These are phyloP conservation scores for Peronospora farinosa DNA, from an alignment of 352 stramenopile genomes.

Conservation along the genomic window DNA sequence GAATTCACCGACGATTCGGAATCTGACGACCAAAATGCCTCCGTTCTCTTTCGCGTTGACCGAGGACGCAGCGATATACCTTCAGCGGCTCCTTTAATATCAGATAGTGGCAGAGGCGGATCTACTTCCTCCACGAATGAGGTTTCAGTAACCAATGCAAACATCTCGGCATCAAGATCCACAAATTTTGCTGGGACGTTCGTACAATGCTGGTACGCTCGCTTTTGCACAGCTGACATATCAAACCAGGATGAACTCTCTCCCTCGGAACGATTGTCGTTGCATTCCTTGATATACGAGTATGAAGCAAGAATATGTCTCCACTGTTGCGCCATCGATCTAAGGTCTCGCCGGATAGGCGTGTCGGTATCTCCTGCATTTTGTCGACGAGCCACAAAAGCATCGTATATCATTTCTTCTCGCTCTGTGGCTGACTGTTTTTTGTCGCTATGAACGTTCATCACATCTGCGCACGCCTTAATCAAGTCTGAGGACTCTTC, in stretches of 20 bases:
- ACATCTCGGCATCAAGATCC: conserved; percentile 35
- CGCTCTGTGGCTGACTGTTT: conserved; percentile 24
- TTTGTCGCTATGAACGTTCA: conserved; percentile 23
- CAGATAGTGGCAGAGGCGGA: conserved; percentile 14
- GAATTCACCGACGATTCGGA: conserved; percentile 25
- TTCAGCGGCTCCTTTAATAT: conserved; percentile 9
- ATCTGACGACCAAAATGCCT: conserved; percentile 32
- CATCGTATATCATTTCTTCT: conserved; percentile 32
- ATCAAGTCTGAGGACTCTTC: conserved; percentile 36
- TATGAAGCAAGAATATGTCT: conserved; percentile 36
- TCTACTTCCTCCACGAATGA: conserved; percentile 25
- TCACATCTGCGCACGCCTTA: conserved; percentile 34
- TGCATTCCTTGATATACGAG: conserved; percentile 36
- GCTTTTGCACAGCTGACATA: conserved; percentile 28
- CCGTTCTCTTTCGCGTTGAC: conserved; percentile 23
- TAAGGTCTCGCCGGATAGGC: conserved; percentile 22
- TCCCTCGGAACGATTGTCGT: conserved; percentile 24
- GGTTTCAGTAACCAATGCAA: conserved; percentile 31
- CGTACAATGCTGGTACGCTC: conserved; percentile 37
- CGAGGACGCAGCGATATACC: conserved; percentile 27
- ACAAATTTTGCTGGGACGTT: conserved; percentile 38
- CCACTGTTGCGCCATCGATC: conserved; percentile 34
- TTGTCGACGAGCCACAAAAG: conserved; percentile 27
- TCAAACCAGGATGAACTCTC: conserved; percentile 30
- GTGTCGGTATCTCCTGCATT: conserved; percentile 21